Conservation (phyloP, 106 monocot species). For the Allium sativum region DNA sequence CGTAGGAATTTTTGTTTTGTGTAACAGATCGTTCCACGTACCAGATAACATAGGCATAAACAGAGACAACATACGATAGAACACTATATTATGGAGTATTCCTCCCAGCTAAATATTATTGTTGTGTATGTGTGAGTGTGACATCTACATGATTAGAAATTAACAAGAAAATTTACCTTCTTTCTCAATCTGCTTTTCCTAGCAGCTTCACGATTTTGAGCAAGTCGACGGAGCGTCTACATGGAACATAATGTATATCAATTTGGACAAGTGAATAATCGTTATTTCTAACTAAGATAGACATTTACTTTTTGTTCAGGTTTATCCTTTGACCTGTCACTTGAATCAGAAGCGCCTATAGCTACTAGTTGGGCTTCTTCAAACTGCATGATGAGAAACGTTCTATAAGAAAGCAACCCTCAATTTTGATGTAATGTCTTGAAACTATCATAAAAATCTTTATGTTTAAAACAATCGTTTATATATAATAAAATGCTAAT, state of each 20-base stretch:
- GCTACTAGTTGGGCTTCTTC: slow-evolving; percentile 26
- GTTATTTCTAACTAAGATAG: background rate
- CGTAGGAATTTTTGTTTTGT: too few relatives aligned
- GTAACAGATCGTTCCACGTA: too few relatives aligned
- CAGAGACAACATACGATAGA: too few relatives aligned
- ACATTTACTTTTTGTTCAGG: slow-evolving; percentile 48
- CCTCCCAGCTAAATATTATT: too few relatives aligned
- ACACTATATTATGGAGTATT: too few relatives aligned
- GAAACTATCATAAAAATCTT: background rate
- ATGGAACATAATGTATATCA: background rate
- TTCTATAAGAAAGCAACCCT: background rate
- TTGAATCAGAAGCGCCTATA: slow-evolving; percentile 57
- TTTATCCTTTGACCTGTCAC: slow-evolving; percentile 65
- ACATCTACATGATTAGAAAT: background rate
- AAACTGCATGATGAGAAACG: slow-evolving; percentile 21
- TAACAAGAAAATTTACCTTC: slow-evolving; percentile 36
- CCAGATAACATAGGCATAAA: too few relatives aligned
- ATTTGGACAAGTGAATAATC: too few relatives aligned
- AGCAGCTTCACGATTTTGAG: slow-evolving; percentile 98
- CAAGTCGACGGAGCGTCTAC: slow-evolving; percentile 62
- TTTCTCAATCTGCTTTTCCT: slow-evolving; percentile 92
- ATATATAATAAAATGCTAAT: too few relatives aligned
- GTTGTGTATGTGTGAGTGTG: background rate
- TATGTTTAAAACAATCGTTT: background rate
- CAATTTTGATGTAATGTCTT: background rate